Evolutionary conservation across 768 basidiomycete species (phyloP), one percentile per base, ranked within the genome.

Genomic region (Kwoniella shandongensis): DNA sequence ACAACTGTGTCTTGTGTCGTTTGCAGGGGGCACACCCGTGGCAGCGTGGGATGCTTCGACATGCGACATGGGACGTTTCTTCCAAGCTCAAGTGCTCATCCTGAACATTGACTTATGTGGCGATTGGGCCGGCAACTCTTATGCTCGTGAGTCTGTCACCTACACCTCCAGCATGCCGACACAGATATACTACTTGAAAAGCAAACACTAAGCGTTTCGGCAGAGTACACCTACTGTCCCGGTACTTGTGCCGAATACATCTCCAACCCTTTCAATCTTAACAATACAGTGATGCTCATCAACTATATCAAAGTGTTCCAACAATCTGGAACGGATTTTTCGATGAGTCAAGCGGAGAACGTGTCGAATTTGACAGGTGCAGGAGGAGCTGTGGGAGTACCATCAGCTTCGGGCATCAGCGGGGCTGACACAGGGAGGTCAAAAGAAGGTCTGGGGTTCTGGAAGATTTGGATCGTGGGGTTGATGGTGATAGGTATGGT

Each of bases 61-160:
- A n/a, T 77, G 76, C 45, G 67, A 77, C 56, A 67, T 68, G 3
- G 59, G 57, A 44, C 46, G 55, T 15, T 74, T 64, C 60, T 77
- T 77, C 60, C 57, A 63, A 18, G 60, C 70, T 17, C 73, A 76
- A 35, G 61, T 67, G 26, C 51, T 77, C n/a, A 65, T 76, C 11
- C 51, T 77, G 35, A 75, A 73, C 27, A 65, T 76, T 25, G 65
- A 76, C 52, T 54, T 76, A 2, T 76, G 75, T 53, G 75, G 75
- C 35, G 73, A 72, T 25, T 76, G 75, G 75, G 73, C 75, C 7
- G 71, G 71, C 10, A 41, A 54, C 12, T 30, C 51, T 12, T 76
- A 73, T 49, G 26, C 30, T 17, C 42, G 75, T 74, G 35, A 66
- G 74, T 54, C 22, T 35, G 26, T 12, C 26, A 23, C 39, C 32